Evolutionary conservation across 371 early-diverging fungal genomes (phyloP).

Genomic region (Mucor racemosus): DNA sequence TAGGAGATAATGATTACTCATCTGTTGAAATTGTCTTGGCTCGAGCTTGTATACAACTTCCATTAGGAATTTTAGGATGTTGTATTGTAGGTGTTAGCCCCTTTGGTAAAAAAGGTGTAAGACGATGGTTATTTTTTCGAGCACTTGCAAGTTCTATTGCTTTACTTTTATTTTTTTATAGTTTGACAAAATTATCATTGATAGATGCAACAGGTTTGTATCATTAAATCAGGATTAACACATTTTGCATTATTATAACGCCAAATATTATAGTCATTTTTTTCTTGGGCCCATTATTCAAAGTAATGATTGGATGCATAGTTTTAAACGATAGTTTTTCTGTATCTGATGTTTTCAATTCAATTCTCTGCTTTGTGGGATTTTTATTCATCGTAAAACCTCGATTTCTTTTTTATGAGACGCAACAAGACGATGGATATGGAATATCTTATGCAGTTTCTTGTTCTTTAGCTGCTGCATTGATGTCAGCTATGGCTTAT

Average conservation of each 20-base stretch:
- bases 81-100: conserved; percentile 53
- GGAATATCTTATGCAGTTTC: conserved; percentile 34
- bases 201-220: conserved; percentile 72
- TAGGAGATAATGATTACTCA: conserved; percentile 53
- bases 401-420: conserved; percentile 51
- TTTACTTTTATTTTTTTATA: conserved; percentile 70
- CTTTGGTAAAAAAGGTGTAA: conserved; percentile 56
- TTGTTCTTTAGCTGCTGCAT: conserved; percentile 60
- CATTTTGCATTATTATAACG: background rate
- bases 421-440: conserved; percentile 11
- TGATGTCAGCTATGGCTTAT: conserved; percentile 69
- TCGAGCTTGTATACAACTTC: conserved; percentile 67
- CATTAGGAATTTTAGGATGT: conserved; percentile 62
- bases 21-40: conserved; percentile 73
- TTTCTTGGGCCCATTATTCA: conserved; percentile 78
- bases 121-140: conserved; percentile 62
- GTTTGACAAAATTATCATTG: conserved; percentile 68
- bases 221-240: too few species aligned
- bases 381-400: conserved; percentile 71
- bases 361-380: conserved; percentile 62
- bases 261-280: conserved; percentile 61
- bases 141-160: conserved; percentile 70
- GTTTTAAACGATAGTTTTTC: conserved; percentile 66
- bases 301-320: conserved; percentile 65
- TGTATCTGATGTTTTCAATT: conserved; percentile 55